phyloP scores from a whole-genome alignment of 805 yeast species.

The Saccharomycopsis guyanensis region DNA sequence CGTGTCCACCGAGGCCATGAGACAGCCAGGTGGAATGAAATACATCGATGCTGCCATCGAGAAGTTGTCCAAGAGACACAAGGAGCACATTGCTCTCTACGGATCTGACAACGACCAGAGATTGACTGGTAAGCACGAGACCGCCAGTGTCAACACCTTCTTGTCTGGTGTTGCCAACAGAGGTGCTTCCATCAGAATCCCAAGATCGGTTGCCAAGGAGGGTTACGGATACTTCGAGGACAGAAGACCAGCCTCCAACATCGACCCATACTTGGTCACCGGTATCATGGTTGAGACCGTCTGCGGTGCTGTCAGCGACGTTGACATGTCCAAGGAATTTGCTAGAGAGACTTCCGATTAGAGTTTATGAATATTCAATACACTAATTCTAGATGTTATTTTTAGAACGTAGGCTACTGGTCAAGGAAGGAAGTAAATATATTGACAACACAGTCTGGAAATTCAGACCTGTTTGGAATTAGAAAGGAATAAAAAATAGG shows the following conservation, averaged over 20 bases:
- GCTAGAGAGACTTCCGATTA: slow-evolving; percentile 51
- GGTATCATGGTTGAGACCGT: slow-evolving; percentile 98
- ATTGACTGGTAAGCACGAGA: slow-evolving; percentile 97
- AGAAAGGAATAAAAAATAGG: too few relatives aligned
- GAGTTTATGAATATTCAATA: too few relatives aligned
- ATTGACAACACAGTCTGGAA: too few relatives aligned
- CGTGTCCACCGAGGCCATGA: slow-evolving; percentile 88
- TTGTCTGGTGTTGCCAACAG: slow-evolving; percentile 99
- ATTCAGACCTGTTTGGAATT: too few relatives aligned
- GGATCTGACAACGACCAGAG: slow-evolving; percentile 94
- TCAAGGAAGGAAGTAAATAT: too few relatives aligned
- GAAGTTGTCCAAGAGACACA: slow-evolving; percentile 92
- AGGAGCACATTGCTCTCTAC: slow-evolving; percentile 89
- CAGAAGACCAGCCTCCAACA: slow-evolving; percentile 99
- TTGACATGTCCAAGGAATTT: slow-evolving; percentile 87
- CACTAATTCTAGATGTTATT: neutral
- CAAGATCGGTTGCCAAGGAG: slow-evolving; percentile 97
- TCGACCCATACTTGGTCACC: slow-evolving; percentile 97
- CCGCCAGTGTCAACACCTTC: slow-evolving; percentile 87
- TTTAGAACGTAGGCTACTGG: too few relatives aligned
- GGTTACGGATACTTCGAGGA: slow-evolving; percentile 99
- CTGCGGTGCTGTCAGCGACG: slow-evolving; percentile 89
- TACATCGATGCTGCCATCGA: slow-evolving; percentile 86
- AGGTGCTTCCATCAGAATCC: slow-evolving; percentile 98
- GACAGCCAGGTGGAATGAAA: slow-evolving; percentile 94